phyloP scores from a whole-genome alignment of 768 basidiomycete species.

The Lyophyllum decastes region DNA sequence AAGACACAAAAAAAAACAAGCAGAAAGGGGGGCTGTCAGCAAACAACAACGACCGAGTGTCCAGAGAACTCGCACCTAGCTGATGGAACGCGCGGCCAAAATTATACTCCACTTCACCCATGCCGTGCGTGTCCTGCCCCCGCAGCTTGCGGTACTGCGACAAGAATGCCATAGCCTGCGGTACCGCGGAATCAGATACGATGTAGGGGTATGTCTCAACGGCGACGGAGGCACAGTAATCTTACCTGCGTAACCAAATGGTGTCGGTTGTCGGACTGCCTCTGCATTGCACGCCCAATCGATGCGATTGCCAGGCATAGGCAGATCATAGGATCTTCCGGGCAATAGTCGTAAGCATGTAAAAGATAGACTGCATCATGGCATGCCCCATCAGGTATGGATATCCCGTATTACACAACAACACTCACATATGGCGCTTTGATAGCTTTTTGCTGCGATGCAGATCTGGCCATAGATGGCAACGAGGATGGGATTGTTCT shows the following conservation, averaged over 20 bases:
- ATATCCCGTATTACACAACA: not conserved
- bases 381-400: not conserved
- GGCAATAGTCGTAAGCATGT: conserved; percentile 85
- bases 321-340: conserved; percentile 84
- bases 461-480: conserved; percentile 84
- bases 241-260: conserved; percentile 75
- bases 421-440: conserved; percentile 60
- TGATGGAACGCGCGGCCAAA: conserved; percentile 92
- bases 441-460: conserved; percentile 82
- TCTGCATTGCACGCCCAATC: conserved; percentile 87
- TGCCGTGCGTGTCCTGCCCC: conserved; percentile 37
- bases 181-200: too few species aligned
- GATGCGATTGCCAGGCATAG: conserved; percentile 83
- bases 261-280: conserved; percentile 92
- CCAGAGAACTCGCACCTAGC: conserved; percentile 55
- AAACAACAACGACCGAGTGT: not conserved
- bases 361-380: conserved; percentile 74
- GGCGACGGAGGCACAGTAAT: not conserved
- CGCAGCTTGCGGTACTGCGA: conserved; percentile 76
- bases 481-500: conserved; percentile 61
- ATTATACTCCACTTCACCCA: conserved; percentile 89
- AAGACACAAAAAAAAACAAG: not conserved
- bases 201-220: too few species aligned
- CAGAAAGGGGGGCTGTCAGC: not conserved
- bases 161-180: conserved; percentile 67